Evolutionary conservation across 768 basidiomycete species (phyloP).

Genomic region (Termitomyces sp.): DNA sequence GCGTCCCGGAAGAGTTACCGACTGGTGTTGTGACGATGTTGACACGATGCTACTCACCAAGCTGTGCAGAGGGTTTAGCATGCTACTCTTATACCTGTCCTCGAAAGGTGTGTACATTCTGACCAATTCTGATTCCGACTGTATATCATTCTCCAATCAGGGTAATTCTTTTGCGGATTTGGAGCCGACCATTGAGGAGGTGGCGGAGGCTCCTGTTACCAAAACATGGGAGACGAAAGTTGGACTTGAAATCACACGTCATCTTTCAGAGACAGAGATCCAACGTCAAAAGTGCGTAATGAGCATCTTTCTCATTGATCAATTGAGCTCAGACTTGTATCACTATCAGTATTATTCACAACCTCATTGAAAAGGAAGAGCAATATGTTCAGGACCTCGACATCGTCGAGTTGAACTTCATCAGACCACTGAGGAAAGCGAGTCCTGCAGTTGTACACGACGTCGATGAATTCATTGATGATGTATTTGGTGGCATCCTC

Average conservation of each 20-base stretch:
- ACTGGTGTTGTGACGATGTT: constrained; percentile 88
- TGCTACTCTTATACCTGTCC: constrained; percentile 88
- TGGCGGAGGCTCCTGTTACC: constrained; percentile 17
- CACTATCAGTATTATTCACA: constrained; percentile 64
- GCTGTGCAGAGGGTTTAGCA: constrained; percentile 71
- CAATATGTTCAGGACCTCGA: constrained; percentile 88
- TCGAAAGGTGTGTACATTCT: constrained; percentile 39
- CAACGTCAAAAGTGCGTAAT: constrained; percentile 65
- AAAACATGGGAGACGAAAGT: constrained; percentile 45
- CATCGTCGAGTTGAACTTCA: constrained; percentile 65
- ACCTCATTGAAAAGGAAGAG: constrained; percentile 83
- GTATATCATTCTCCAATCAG: constrained; percentile 13
- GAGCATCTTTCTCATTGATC: neutral
- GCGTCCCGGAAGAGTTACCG: constrained; percentile 61
- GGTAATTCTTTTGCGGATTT: constrained; percentile 25
- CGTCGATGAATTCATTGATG: constrained; percentile 82
- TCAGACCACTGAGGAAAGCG: constrained; percentile 41
- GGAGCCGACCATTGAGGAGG: constrained; percentile 24
- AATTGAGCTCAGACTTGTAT: neutral
- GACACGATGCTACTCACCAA: constrained; percentile 86
- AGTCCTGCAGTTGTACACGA: constrained; percentile 41
- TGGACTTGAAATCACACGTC: constrained; percentile 28
- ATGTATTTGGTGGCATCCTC: constrained; percentile 85
- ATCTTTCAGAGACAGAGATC: constrained; percentile 73
- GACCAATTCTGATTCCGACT: neutral